Evolutionary conservation across 2,329 filamentous ascomycete genomes (phyloP), one percentile per base, ranked within the genome.

Genomic region (Paramyrothecium sp.): DNA sequence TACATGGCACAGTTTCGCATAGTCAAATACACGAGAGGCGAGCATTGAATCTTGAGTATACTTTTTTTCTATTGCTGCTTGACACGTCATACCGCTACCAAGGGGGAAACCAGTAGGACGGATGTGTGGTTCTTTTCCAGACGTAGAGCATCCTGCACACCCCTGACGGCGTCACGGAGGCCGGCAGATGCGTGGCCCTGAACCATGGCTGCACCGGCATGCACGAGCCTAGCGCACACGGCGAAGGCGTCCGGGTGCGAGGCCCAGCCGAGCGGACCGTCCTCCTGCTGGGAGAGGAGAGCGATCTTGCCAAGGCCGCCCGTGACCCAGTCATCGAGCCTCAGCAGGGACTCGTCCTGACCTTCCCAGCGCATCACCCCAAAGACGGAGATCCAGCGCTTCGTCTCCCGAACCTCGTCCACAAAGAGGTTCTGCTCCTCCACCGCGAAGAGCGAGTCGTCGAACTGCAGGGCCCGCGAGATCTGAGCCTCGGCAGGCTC

Each of bases 401-500:
- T 75, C 3, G 87, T 80, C 71, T 97, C 93, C 51, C 87, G 81
- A 7, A 91, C 84, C 63, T 92, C 88, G 70, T 98, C 94, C 53
- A 94, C 78, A 71, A 91, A 98, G n/a, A 97, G 81, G 69, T 99
- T 99, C 70, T 96, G 92, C 70, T 96, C 93, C 73, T 99, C 95
- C 56, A 92, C 82, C 1, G 84, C 88, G 69, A 99, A 99, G 1
- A 99, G 82, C 3, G 87, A 80, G 60, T 87, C 84, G 67, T 91
- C 84, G 63, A 81, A 77, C 56, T 75, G 72, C 65, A 85, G 70
- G 3, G 82, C 80, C 10, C 69, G 60, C 3, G 67, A 59, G 20
- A 88, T 73, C 56, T 81, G 76, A 1, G 63, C 53, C 22, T 67
- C 66, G 0, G 77, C 75, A 0, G 75, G 53, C 5, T 62, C 47